Conservation (phyloP, 1,284 basidiomycete species). For the Austropuccinia psidii region DNA sequence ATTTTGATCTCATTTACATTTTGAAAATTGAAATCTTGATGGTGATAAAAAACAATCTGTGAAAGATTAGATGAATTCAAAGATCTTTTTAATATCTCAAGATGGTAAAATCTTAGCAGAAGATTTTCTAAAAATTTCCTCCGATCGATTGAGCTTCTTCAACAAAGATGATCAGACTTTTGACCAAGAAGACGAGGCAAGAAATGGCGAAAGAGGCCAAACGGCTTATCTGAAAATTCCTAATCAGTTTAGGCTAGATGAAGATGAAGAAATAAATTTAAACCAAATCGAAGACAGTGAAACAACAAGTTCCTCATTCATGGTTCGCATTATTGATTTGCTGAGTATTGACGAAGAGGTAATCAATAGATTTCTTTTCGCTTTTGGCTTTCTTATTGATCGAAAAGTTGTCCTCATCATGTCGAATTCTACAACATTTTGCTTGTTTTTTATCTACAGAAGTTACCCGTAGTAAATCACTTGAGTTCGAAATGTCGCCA, state of each 20-base stretch:
- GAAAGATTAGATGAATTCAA: constrained; percentile 11
- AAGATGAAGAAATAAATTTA: constrained; percentile 30
- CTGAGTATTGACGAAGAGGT: constrained; percentile 19
- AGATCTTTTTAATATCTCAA: constrained; percentile 18
- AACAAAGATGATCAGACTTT: no score
- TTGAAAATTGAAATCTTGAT: background rate
- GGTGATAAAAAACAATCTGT: no score
- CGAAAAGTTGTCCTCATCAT: background rate
- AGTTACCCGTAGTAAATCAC: background rate
- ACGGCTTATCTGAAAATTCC: constrained; percentile 11
- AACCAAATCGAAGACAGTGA: constrained; percentile 28
- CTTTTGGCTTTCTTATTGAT: background rate
- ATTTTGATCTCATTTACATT: background rate
- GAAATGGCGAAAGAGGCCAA: background rate
- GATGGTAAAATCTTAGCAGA: constrained; percentile 1
- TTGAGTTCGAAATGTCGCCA: constrained; percentile 12
- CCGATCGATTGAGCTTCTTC: no score
- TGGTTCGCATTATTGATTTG: constrained; percentile 4
- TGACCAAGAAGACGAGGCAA: no score
- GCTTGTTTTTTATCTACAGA: background rate
- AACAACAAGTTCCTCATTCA: background rate
- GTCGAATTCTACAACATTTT: background rate
- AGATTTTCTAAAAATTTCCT: constrained; percentile 16
- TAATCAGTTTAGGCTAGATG: constrained; percentile 2
- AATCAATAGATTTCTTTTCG: background rate